Base-by-base conservation (phyloP, 164 flowering plant genomes). In the Nymphaea thermarum region DNA sequence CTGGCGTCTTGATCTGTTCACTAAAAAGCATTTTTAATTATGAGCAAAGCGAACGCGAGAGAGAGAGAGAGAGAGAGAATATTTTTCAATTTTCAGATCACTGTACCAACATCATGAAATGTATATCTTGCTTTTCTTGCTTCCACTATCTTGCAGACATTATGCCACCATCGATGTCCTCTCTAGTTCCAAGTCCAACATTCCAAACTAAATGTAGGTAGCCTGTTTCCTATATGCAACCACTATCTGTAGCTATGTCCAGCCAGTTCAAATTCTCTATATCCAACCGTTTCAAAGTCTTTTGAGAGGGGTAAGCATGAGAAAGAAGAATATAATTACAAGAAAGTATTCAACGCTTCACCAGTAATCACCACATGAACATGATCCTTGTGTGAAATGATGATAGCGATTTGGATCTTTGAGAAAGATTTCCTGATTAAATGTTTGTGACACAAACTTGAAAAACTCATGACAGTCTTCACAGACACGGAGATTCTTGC, bases 351-450 rank as follows among this genome's bases (percentile, higher is more conserved):
- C 6, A 61, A 10, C 2, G 63, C 18, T 6, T 64, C 66, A 6
- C 66, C 66, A 64, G 44, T n/a, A 64, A 43, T 64, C 66, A 2
- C 66, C 42, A 64, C 66, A 64, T 17, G 66, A 64, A 6, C 66
- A 64, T 25, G 5, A 4, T 14, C 66, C 66, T 64, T 64, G 43
- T 2, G 11, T 64, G 44, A 25, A 25, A 25, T 64, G 4, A 42
- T 64, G 66, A 43, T 6, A 64, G 4, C 66, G 66, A 41, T 25
- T 64, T 64, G 66, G 66, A 43, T 64, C 42, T 25, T 43, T 64
- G 7, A 25, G 43, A 25, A 64, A 36, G 25, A 6, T n/a, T 61
- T 61, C 64, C 42, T 43, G 17, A 8, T 36, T 36, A 5, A 12
- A n/a, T 2, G 6, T 5, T 43, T 64, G 18, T 64, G 66, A 64